A percentile compares a stretch with the other conserved stretches of the same genome.
Evolutionary conservation across 23 red algal genomes (phyloP).

Genomic region (Pyropia yezoensis): DNA sequence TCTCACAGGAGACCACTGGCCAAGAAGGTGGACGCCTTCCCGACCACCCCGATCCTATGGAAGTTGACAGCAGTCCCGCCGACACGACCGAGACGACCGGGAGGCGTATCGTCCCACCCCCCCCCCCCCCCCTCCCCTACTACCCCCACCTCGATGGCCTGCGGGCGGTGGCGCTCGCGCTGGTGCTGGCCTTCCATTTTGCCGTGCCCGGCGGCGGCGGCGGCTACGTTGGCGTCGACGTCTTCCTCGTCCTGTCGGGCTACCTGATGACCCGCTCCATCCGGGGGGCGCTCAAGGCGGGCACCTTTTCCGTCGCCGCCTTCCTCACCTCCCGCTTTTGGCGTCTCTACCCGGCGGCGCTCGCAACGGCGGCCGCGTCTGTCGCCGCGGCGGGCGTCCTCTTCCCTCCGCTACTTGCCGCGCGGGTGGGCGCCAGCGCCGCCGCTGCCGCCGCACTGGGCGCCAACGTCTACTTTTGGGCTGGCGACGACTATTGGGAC

Average conservation of each 20-base stretch:
- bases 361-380: neutral
- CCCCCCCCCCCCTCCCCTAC: no score
- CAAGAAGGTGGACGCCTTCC: no score
- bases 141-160: no score
- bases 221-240: neutral
- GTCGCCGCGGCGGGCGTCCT: neutral
- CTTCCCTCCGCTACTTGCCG: neutral
- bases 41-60: no score
- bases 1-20: no score
- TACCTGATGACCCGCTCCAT: neutral
- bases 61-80: no score
- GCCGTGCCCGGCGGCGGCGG: neutral
- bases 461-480: neutral
- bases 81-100: no score
- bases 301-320: neutral
- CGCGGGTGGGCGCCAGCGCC: neutral
- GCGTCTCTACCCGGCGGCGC: neutral
- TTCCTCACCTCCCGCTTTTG: neutral
- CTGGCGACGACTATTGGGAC: neutral
- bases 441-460: neutral
- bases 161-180: no score
- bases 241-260: conserved; percentile 8
- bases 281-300: neutral
- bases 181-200: no score
- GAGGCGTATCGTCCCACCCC: no score